Percentiles rank a stretch among this genome's conserved stretches.
Evolutionary conservation across 2,329 filamentous ascomycete genomes (phyloP).

Genomic region (Myriosclerotinia curreyana): DNA sequence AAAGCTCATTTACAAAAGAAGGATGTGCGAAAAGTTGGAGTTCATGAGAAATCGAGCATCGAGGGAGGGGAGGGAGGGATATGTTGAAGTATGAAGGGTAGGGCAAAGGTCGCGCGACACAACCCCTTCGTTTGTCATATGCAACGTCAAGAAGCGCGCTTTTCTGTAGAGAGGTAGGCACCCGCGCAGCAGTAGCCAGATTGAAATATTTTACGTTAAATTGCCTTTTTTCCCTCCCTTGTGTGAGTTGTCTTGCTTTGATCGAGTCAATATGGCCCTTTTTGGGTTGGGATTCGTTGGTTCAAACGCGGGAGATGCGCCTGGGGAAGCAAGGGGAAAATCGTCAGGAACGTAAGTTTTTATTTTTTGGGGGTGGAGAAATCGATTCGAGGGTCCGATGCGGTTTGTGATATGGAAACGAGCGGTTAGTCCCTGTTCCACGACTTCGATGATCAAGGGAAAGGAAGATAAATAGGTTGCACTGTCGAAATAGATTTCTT

Average conservation of each 20-base stretch:
- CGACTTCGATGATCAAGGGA: constrained; percentile 22
- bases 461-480: constrained; percentile 17
- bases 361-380: constrained; percentile 21
- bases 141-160: constrained; percentile 35
- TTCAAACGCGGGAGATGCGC: constrained; percentile 27
- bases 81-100: constrained; percentile 36
- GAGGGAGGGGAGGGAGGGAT: constrained; percentile 34
- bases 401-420: constrained; percentile 20
- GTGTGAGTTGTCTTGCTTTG: constrained; percentile 28
- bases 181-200: constrained; percentile 32
- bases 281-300: constrained; percentile 23
- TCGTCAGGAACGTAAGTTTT: constrained; percentile 31
- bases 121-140: constrained; percentile 41
- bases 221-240: constrained; percentile 23
- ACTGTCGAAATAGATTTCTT: constrained; percentile 11
- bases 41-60: constrained; percentile 37
- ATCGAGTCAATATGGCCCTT: constrained; percentile 30
- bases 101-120: constrained; percentile 39
- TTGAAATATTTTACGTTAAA: constrained; percentile 27
- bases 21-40: constrained; percentile 27
- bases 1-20: constrained; percentile 40
- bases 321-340: constrained; percentile 33
- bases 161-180: constrained; percentile 37
- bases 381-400: constrained; percentile 22
- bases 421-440: constrained; percentile 24